Percentiles rank a stretch among this genome's conserved stretches.
These are phyloP conservation scores for Alternaria angustiovoidea DNA, from an alignment of 2,329 filamentous ascomycete species.

Conservation along the genomic window DNA sequence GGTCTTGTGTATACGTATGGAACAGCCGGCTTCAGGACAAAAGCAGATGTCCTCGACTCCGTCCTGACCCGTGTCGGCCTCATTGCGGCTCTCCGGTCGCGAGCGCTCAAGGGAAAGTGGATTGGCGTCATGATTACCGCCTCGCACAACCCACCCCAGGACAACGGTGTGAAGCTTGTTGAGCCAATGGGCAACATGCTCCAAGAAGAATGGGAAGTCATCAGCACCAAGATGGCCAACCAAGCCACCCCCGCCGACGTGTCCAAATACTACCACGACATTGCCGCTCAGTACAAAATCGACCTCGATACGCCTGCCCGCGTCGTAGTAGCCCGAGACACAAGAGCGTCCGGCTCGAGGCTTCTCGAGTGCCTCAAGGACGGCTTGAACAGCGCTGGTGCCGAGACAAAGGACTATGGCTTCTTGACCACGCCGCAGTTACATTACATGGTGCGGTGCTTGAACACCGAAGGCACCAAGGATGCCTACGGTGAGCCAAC, in stretches of 20 bases:
- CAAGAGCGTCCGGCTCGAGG: slow-evolving; percentile 86
- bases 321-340: slow-evolving; percentile 91
- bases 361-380: slow-evolving; percentile 81
- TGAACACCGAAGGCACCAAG: slow-evolving; percentile 89
- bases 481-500: slow-evolving; percentile 88
- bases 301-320: slow-evolving; percentile 71
- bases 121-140: slow-evolving; percentile 85
- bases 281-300: slow-evolving; percentile 68
- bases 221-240: slow-evolving; percentile 91
- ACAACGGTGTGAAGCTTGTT: slow-evolving; percentile 80
- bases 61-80: slow-evolving; percentile 93
- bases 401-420: slow-evolving; percentile 83
- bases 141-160: slow-evolving; percentile 69
- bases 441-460: slow-evolving; percentile 93
- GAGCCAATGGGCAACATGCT: slow-evolving; percentile 98
- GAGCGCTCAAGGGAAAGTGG: slow-evolving; percentile 86
- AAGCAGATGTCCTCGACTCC: slow-evolving; percentile 84
- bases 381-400: slow-evolving; percentile 77
- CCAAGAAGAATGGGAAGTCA: slow-evolving; percentile 86
- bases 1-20: slow-evolving; percentile 51
- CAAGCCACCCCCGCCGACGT: slow-evolving; percentile 77
- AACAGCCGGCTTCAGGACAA: slow-evolving; percentile 68
- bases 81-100: slow-evolving; percentile 85
- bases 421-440: slow-evolving; percentile 96
- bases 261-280: slow-evolving; percentile 75